A percentile compares a stretch with the other conserved stretches of the same genome.
phyloP scores from a whole-genome alignment of 2,329 filamentous ascomycete genomes.

The Colletotrichum sidae region DNA sequence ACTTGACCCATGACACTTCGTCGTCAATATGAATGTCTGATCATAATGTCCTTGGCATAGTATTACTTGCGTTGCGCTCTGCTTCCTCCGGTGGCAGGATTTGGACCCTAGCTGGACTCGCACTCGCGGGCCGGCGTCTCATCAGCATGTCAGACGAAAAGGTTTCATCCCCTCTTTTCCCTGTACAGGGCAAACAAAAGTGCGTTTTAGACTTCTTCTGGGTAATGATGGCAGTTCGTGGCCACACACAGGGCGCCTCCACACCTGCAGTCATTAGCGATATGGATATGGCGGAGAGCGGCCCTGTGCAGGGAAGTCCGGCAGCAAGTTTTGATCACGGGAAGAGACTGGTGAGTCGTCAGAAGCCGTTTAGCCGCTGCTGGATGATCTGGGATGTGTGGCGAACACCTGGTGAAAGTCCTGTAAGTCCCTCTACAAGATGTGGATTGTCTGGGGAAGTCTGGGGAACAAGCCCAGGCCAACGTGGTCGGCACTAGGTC shows the following conservation, averaged over 20 bases:
- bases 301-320: conserved; percentile 17
- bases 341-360: conserved; percentile 1
- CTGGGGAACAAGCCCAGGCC: too few relatives aligned
- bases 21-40: too few relatives aligned
- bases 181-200: conserved; percentile 18
- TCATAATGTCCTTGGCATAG: too few relatives aligned
- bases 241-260: conserved; percentile 29
- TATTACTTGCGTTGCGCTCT: too few relatives aligned
- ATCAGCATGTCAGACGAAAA: neutral
- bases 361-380: conserved; percentile 23
- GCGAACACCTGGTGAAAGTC: conserved; percentile 4
- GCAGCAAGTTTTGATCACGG: conserved; percentile 15
- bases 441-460: too few relatives aligned
- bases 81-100: too few relatives aligned
- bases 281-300: neutral
- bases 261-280: neutral
- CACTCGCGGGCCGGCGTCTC: too few relatives aligned
- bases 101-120: too few relatives aligned
- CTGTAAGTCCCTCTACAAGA: too few relatives aligned
- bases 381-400: conserved; percentile 1
- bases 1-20: too few relatives aligned
- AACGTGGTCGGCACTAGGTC: too few relatives aligned
- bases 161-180: neutral
- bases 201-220: neutral
- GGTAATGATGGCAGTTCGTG: neutral